Evolutionary conservation across 305 asterid genomes (phyloP).

Genomic region (Striga hermonthica): DNA sequence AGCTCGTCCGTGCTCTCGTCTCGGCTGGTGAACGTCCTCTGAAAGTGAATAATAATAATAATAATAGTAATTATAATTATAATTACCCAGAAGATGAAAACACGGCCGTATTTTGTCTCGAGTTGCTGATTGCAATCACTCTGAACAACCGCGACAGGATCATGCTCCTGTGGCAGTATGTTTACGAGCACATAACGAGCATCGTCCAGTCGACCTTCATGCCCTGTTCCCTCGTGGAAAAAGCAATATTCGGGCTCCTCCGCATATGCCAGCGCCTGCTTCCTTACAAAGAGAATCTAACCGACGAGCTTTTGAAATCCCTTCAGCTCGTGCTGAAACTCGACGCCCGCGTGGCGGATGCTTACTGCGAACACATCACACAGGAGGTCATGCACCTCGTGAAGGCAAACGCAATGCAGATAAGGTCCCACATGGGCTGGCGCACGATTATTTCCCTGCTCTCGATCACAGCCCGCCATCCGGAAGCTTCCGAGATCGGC

Average conservation of each 20-base stretch:
- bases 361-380: slow-evolving; percentile 87
- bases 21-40: slow-evolving; percentile 58
- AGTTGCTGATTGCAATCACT: slow-evolving; percentile 81
- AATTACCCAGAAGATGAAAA: slow-evolving; percentile 58
- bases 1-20: slow-evolving; percentile 81
- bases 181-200: slow-evolving; percentile 78
- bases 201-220: slow-evolving; percentile 76
- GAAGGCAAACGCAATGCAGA: slow-evolving; percentile 87
- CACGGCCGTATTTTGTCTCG: slow-evolving; percentile 82
- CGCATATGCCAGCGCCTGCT: slow-evolving; percentile 89
- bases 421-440: slow-evolving; percentile 91
- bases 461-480: slow-evolving; percentile 91
- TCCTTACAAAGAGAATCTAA: slow-evolving; percentile 88
- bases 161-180: slow-evolving; percentile 89
- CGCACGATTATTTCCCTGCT: slow-evolving; percentile 80
- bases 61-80: slow-evolving; percentile 30
- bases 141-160: slow-evolving; percentile 85
- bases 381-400: slow-evolving; percentile 90
- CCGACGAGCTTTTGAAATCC: slow-evolving; percentile 88
- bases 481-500: slow-evolving; percentile 95
- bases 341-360: slow-evolving; percentile 96
- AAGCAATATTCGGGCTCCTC: slow-evolving; percentile 90
- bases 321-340: slow-evolving; percentile 85
- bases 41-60: slow-evolving; percentile 44
- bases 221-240: slow-evolving; percentile 90